A percentile compares a stretch with the other conserved stretches of the same genome.
phyloP scores from a whole-genome alignment of 176 grass and related monocot genomes.

The Dactylis glomerata region DNA sequence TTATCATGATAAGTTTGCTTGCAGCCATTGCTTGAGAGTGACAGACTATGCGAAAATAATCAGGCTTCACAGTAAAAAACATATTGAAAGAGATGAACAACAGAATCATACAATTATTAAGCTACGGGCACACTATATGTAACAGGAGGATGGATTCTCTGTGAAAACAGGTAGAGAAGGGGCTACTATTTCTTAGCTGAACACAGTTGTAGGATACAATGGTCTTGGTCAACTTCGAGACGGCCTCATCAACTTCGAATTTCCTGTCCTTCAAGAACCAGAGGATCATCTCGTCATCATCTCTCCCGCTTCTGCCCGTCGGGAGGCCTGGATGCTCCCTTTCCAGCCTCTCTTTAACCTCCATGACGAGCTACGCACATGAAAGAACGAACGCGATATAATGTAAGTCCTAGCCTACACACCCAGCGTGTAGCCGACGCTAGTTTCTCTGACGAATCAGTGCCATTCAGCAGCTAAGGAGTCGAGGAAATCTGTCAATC shows the following conservation, averaged over 20 bases:
- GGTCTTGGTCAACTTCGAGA: constrained; percentile 64
- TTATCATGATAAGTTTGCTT: background rate
- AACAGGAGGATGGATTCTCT: background rate
- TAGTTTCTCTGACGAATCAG: no score
- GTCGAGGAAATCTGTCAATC: background rate
- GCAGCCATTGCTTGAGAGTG: no score
- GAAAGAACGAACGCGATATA: background rate
- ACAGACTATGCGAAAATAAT: background rate
- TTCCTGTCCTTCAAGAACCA: constrained; percentile 93
- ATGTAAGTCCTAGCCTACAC: background rate
- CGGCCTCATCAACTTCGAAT: constrained; percentile 62
- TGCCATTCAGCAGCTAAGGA: background rate
- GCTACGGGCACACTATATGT: background rate
- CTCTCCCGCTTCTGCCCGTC: constrained; percentile 67
- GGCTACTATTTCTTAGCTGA: background rate
- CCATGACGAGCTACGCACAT: constrained; percentile 61
- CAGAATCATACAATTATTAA: background rate
- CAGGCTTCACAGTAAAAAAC: background rate
- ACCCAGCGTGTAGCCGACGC: background rate
- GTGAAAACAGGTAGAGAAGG: background rate
- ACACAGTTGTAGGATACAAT: constrained; percentile 63
- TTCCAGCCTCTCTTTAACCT: constrained; percentile 68
- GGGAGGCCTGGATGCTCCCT: constrained; percentile 61
- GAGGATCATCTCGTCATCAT: constrained; percentile 86
- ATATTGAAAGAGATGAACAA: background rate